phyloP scores from a whole-genome alignment of 2,329 filamentous ascomycete genomes.

The Albophoma yamanashiensis region DNA sequence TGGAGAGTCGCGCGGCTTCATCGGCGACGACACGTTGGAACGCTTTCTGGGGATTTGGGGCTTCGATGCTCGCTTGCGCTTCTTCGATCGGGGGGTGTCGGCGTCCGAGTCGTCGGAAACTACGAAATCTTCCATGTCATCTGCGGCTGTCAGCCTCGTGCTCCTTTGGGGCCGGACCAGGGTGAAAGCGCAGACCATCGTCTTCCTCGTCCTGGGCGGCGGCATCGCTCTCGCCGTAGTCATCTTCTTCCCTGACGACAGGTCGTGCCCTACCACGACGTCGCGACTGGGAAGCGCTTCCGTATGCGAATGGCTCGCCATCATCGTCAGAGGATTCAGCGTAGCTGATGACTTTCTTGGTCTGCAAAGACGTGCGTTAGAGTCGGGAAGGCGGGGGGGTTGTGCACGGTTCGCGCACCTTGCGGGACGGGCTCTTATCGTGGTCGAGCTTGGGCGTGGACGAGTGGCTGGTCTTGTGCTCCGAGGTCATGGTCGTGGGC shows the following conservation, averaged over 20 bases:
- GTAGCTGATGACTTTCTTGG: constrained; percentile 59
- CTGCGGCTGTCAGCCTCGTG: constrained; percentile 16
- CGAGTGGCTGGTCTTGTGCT: constrained; percentile 11
- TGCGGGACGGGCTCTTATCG: constrained; percentile 67
- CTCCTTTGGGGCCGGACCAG: no score
- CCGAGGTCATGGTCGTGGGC: constrained; percentile 15
- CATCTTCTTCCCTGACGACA: constrained; percentile 55
- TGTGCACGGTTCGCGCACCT: constrained; percentile 37
- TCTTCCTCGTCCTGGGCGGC: constrained; percentile 53
- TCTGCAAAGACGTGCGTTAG: constrained; percentile 18
- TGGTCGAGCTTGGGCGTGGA: constrained; percentile 14
- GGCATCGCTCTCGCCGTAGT: constrained; percentile 59
- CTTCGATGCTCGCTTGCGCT: constrained; percentile 60
- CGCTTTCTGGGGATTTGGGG: constrained; percentile 48
- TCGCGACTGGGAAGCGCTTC: constrained; percentile 26
- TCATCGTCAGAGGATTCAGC: constrained; percentile 76
- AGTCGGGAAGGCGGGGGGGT: no score
- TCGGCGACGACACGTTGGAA: constrained; percentile 38
- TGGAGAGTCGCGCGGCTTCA: constrained; percentile 17
- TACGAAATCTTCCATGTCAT: constrained; percentile 79
- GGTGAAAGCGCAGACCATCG: constrained; percentile 34
- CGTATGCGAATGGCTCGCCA: constrained; percentile 55
- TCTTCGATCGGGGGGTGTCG: constrained; percentile 45
- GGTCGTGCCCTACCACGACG: constrained; percentile 39
- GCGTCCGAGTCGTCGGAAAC: constrained; percentile 80